Evolutionary conservation across 768 basidiomycete species (phyloP).

Genomic region (Boletus rufocinnamomeus): DNA sequence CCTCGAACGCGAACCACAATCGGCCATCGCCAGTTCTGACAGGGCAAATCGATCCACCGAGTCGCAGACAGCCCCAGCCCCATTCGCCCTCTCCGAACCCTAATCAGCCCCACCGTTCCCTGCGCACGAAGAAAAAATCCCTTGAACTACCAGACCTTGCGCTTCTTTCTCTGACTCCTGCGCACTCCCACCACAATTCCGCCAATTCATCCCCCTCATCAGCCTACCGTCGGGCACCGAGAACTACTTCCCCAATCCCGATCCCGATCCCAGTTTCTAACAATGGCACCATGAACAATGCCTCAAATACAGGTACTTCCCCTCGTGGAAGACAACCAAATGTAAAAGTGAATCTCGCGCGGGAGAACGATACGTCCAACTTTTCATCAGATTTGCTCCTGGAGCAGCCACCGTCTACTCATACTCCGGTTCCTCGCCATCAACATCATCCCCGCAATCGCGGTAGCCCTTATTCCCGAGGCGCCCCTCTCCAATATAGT

Average conservation of each 20-base stretch:
- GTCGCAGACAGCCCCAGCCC: constrained; percentile 22
- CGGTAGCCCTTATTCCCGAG: constrained; percentile 37
- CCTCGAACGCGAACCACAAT: constrained; percentile 34
- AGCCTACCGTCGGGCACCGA: constrained; percentile 40
- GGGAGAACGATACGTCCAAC: constrained; percentile 32
- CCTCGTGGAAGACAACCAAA: constrained; percentile 37
- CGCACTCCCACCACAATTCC: constrained; percentile 37
- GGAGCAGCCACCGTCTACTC: constrained; percentile 46
- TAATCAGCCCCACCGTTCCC: constrained; percentile 55
- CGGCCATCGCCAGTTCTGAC: constrained; percentile 28
- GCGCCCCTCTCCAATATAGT: constrained; percentile 39
- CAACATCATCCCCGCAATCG: constrained; percentile 36
- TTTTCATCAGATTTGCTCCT: constrained; percentile 42
- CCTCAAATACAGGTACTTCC: constrained; percentile 38
- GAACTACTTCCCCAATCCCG: constrained; percentile 51
- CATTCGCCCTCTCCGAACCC: constrained; percentile 44
- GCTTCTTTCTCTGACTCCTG: constrained; percentile 48
- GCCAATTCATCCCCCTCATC: constrained; percentile 45
- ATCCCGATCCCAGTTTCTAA: constrained; percentile 44
- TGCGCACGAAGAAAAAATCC: constrained; percentile 69
- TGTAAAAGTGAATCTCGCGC: constrained; percentile 30
- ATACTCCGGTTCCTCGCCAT: constrained; percentile 39
- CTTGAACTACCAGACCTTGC: constrained; percentile 78
- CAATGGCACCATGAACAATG: constrained; percentile 40
- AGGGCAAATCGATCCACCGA: constrained; percentile 29